Conservation (phyloP, 1,284 basidiomycete species). For the Moniliella sp. region DNA sequence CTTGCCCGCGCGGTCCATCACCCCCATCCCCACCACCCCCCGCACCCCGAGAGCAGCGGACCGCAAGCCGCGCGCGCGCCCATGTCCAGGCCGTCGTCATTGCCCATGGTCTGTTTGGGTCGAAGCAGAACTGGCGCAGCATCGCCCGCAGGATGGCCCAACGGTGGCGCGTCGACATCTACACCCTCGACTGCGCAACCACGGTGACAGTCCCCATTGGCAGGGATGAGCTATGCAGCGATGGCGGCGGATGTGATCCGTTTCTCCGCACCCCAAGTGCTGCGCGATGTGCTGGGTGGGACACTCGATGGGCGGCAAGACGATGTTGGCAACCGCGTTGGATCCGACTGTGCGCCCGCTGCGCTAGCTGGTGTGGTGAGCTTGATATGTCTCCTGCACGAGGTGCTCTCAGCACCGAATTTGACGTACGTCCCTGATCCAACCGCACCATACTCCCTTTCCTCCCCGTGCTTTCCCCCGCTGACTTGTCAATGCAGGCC, state of each 20-base stretch:
- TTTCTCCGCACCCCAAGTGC: conserved; percentile 36
- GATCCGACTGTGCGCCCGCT: conserved; percentile 36
- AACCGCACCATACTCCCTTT: too few species aligned
- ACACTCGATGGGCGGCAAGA: conserved; percentile 80
- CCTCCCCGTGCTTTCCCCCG: too few species aligned
- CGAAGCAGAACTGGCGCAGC: conserved; percentile 57
- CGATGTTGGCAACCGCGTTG: conserved; percentile 57
- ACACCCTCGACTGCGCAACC: conserved; percentile 59
- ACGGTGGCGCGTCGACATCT: conserved; percentile 45
- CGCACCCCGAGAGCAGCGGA: too few species aligned
- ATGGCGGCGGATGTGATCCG: conserved; percentile 53
- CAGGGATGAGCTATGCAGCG: conserved; percentile 46
- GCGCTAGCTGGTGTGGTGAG: conserved; percentile 47
- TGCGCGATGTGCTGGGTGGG: too few species aligned
- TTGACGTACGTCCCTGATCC: conserved; percentile 8
- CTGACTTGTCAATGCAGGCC: conserved; percentile 1
- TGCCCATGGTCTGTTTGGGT: conserved; percentile 43
- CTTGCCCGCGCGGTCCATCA: too few species aligned
- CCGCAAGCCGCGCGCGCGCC: too few species aligned
- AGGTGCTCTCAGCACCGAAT: conserved; percentile 45
- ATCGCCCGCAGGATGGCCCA: conserved; percentile 47
- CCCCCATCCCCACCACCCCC: too few species aligned
- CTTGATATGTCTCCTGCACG: conserved; percentile 54
- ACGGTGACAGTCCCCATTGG: conserved; percentile 54
- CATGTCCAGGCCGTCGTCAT: conserved; percentile 35